A percentile compares a stretch with the other conserved stretches of the same genome.
These are phyloP conservation scores for Metschnikowia lochheadii DNA, from an alignment of 805 yeast species.

Conservation along the genomic window DNA sequence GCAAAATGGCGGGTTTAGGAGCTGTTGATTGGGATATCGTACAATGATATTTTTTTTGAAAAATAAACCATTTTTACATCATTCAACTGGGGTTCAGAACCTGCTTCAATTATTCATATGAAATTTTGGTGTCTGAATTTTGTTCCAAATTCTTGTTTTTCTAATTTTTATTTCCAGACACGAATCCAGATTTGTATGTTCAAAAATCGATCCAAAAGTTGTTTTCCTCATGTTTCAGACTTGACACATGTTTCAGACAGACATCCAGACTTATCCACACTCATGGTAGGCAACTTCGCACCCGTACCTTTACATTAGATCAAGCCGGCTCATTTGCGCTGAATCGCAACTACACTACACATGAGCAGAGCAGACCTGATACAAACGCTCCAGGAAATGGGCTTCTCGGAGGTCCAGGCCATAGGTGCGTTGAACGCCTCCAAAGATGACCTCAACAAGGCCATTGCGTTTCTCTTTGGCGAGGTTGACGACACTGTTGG, in stretches of 20 bases:
- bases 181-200: too few species aligned
- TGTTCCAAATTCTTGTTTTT: too few species aligned
- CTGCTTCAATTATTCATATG: too few species aligned
- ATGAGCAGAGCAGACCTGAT: conserved; percentile 12
- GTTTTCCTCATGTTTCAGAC: too few species aligned
- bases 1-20: too few species aligned
- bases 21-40: too few species aligned
- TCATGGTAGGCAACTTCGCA: not conserved
- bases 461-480: conserved; percentile 19
- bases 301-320: not conserved
- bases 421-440: conserved; percentile 14
- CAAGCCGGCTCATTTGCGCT: not conserved
- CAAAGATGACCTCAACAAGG: conserved; percentile 15
- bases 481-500: conserved; percentile 13
- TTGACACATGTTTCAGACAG: not conserved
- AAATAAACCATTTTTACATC: too few species aligned
- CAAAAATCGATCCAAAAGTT: too few species aligned
- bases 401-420: conserved; percentile 17
- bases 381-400: conserved; percentile 19
- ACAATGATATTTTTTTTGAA: too few species aligned
- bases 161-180: too few species aligned
- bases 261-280: not conserved
- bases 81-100: too few species aligned
- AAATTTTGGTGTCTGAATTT: too few species aligned
- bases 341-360: not conserved